phyloP scores from a whole-genome alignment of 768 basidiomycete genomes.

The Hypholoma fasciculare region DNA sequence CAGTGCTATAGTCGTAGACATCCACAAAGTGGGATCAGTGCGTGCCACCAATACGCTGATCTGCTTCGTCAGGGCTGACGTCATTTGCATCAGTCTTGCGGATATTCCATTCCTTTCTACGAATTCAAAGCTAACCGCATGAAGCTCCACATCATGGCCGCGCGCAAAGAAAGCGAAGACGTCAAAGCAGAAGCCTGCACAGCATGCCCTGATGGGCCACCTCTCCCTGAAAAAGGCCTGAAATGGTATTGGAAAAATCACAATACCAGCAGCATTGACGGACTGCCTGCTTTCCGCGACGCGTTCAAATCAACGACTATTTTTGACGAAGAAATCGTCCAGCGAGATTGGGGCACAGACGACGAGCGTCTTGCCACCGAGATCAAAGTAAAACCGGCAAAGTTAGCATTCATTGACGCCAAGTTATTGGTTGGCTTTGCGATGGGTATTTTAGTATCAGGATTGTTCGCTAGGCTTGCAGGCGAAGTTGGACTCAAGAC shows the following conservation, averaged over 20 bases:
- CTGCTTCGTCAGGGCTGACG: neutral
- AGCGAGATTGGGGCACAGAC: slow-evolving; percentile 15
- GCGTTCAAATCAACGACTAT: slow-evolving; percentile 12
- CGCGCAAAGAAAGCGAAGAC: slow-evolving; percentile 38
- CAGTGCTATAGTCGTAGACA: slow-evolving; percentile 53
- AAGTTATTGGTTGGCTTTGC: slow-evolving; percentile 11
- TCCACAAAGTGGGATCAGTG: slow-evolving; percentile 51
- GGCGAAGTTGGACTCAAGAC: neutral
- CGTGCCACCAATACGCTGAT: slow-evolving; percentile 8
- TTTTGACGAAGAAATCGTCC: slow-evolving; percentile 8
- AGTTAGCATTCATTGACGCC: neutral
- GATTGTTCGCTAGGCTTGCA: neutral
- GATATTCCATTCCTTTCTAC: slow-evolving; percentile 57
- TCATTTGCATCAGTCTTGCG: slow-evolving; percentile 49
- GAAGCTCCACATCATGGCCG: slow-evolving; percentile 39
- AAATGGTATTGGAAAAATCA: slow-evolving; percentile 46
- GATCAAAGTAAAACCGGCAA: neutral
- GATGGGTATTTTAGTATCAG: slow-evolving; percentile 10
- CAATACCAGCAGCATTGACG: slow-evolving; percentile 20
- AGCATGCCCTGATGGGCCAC: neutral
- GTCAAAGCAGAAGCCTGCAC: slow-evolving; percentile 18
- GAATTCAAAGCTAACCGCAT: slow-evolving; percentile 49
- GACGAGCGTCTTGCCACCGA: slow-evolving; percentile 11
- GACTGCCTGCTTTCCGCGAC: slow-evolving; percentile 14
- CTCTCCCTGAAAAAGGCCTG: slow-evolving; percentile 37